Conservation (phyloP, 2,329 filamentous ascomycete genomes). For the Colletotrichum eremochloae region DNA sequence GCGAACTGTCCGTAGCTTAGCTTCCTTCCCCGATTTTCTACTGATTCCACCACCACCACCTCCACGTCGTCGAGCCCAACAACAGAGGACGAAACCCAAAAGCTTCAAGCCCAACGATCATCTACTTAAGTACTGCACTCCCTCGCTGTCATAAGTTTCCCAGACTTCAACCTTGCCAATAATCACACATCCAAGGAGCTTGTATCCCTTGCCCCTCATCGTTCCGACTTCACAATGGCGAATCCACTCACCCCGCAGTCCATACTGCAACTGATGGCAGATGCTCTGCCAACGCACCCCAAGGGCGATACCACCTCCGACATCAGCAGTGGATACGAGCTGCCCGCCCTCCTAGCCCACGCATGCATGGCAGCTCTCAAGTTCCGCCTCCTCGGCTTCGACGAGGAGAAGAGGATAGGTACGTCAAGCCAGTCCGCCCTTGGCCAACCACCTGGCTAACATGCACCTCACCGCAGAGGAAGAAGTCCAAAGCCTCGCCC, state of each 20-base stretch:
- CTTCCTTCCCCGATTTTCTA: neutral
- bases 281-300: slow-evolving; percentile 69
- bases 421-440: slow-evolving; percentile 43
- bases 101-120: neutral
- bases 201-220: neutral
- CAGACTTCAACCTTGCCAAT: neutral
- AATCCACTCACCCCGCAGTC: slow-evolving; percentile 59
- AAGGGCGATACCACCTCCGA: slow-evolving; percentile 69
- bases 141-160: neutral
- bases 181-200: slow-evolving; percentile 14
- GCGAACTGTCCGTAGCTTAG: slow-evolving; percentile 13
- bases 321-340: slow-evolving; percentile 81
- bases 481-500: slow-evolving; percentile 68
- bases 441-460: slow-evolving; percentile 9
- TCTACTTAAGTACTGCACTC: slow-evolving; percentile 1
- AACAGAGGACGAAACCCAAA: slow-evolving; percentile 3
- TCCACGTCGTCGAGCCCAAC: slow-evolving; percentile 9
- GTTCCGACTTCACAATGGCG: slow-evolving; percentile 22
- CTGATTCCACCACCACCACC: neutral
- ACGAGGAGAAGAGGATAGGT: slow-evolving; percentile 84
- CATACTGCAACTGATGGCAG: slow-evolving; percentile 69
- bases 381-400: slow-evolving; percentile 86
- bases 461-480: slow-evolving; percentile 59
- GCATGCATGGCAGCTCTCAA: slow-evolving; percentile 84
- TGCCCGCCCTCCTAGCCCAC: slow-evolving; percentile 85